Evolutionary conservation across 2,329 filamentous ascomycete species (phyloP).

Genomic region (Scedosporium boydii): DNA sequence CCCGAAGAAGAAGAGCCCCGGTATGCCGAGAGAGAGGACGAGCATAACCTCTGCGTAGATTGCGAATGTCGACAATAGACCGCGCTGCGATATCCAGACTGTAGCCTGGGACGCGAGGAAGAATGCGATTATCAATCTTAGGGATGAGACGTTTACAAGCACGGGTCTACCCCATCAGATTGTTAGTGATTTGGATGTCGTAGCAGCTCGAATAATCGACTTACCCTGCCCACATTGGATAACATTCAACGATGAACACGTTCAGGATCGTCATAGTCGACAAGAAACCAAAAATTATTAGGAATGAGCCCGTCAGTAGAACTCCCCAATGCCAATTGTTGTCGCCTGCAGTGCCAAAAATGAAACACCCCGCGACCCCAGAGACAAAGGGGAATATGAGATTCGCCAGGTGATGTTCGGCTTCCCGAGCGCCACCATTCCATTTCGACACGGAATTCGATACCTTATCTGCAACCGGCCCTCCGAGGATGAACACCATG

Average conservation of each 20-base stretch:
- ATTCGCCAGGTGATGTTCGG: conserved; percentile 22
- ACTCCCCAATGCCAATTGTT: conserved; percentile 17
- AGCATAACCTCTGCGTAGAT: conserved; percentile 22
- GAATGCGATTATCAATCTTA: conserved; percentile 20
- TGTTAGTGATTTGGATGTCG: not conserved
- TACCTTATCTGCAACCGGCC: conserved; percentile 19
- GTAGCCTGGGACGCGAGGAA: conserved; percentile 19
- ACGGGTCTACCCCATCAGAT: conserved; percentile 16
- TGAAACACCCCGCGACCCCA: conserved; percentile 19
- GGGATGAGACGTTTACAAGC: conserved; percentile 22
- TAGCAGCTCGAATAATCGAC: not conserved
- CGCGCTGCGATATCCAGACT: conserved; percentile 16
- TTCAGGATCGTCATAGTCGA: conserved; percentile 17
- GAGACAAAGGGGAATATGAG: conserved; percentile 19
- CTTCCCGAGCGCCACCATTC: conserved; percentile 17
- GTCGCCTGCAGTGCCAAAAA: conserved; percentile 21
- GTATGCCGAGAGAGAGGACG: conserved; percentile 19
- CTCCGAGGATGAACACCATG: conserved; percentile 16
- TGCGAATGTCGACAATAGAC: conserved; percentile 17
- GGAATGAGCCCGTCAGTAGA: conserved; percentile 15
- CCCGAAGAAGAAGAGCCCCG: conserved; percentile 16
- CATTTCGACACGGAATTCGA: conserved; percentile 18
- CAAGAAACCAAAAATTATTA: conserved; percentile 20
- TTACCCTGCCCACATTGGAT: conserved; percentile 13
- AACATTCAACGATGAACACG: conserved; percentile 23